These are phyloP conservation scores for Volutella citrinella DNA, from an alignment of 2,329 filamentous ascomycete genomes.

Conservation along the genomic window DNA sequence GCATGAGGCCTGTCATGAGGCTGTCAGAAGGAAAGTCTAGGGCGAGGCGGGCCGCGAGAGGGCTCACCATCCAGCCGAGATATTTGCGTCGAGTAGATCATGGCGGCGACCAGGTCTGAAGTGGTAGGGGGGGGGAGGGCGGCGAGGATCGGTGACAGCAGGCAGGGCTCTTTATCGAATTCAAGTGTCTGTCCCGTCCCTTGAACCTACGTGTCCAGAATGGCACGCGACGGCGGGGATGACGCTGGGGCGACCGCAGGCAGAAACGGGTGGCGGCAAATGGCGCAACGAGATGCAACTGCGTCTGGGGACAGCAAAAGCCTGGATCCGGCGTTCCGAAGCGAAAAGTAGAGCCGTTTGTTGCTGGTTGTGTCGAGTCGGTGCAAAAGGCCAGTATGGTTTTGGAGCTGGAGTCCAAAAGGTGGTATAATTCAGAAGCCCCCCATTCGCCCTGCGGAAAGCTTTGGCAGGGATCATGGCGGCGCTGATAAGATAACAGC, in stretches of 20 bases:
- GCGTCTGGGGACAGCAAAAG: background rate
- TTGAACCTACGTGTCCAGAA: slow-evolving; percentile 27
- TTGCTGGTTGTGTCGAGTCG: too few species aligned
- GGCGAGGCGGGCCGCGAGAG: slow-evolving; percentile 1
- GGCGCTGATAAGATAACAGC: slow-evolving; percentile 25
- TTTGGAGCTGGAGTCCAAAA: slow-evolving; percentile 7
- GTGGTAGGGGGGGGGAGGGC: slow-evolving; percentile 1
- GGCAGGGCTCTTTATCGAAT: too few species aligned
- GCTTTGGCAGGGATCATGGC: slow-evolving; percentile 10
- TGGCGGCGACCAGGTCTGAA: slow-evolving; percentile 35
- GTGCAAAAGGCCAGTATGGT: too few species aligned
- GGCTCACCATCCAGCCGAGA: slow-evolving; percentile 79
- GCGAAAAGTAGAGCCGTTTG: too few species aligned
- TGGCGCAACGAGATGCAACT: background rate
- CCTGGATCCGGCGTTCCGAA: too few species aligned
- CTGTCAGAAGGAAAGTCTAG: slow-evolving; percentile 13
- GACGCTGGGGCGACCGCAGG: slow-evolving; percentile 14
- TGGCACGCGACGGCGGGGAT: slow-evolving; percentile 10
- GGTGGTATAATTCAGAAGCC: slow-evolving; percentile 4
- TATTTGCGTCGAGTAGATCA: slow-evolving; percentile 94
- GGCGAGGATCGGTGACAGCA: slow-evolving; percentile 2
- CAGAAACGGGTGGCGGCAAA: slow-evolving; percentile 5
- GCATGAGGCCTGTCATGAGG: slow-evolving; percentile 75
- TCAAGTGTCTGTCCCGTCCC: too few species aligned
- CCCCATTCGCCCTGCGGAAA: slow-evolving; percentile 10